Conservation (phyloP, 345 rosid species). For the Stellera chamaejasme region DNA sequence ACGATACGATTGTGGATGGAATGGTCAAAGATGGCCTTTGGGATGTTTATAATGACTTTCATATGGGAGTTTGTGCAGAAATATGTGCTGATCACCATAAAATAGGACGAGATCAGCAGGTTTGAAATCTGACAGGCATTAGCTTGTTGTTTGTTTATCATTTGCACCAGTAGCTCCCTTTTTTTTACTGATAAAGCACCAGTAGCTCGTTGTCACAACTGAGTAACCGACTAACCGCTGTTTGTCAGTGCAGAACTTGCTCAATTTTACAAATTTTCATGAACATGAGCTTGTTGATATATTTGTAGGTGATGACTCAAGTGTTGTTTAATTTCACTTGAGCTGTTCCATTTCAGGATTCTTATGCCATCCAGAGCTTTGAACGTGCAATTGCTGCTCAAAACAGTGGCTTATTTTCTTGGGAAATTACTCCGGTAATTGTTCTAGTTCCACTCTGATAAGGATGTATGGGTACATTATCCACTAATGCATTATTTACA, state of each 20-base stretch:
- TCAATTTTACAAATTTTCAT: background rate
- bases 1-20: slow-evolving; percentile 79
- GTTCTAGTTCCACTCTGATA: slow-evolving; percentile 11
- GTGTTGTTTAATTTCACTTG: background rate
- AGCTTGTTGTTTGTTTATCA: slow-evolving; percentile 1
- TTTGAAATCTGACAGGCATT: slow-evolving; percentile 15
- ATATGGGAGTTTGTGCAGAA: slow-evolving; percentile 91
- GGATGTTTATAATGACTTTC: slow-evolving; percentile 94
- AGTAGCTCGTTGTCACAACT: too few relatives aligned
- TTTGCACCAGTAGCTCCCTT: background rate
- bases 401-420: slow-evolving; percentile 52
- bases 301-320: slow-evolving; percentile 1
- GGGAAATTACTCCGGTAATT: slow-evolving; percentile 88
- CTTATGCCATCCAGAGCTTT: slow-evolving; percentile 75
- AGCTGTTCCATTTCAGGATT: slow-evolving; percentile 46
- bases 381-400: slow-evolving; percentile 80
- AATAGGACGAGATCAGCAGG: slow-evolving; percentile 83
- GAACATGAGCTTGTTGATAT: background rate
- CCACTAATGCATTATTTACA: slow-evolving; percentile 11
- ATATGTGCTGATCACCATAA: slow-evolving; percentile 71
- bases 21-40: slow-evolving; percentile 95
- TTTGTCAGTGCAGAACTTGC: too few relatives aligned
- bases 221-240: too few relatives aligned
- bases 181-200: too few relatives aligned
- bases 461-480: background rate